A percentile compares a stretch with the other conserved stretches of the same genome.
These are phyloP conservation scores for Helenozyma rhizophorensis DNA, from an alignment of 805 yeast species.

Conservation along the genomic window DNA sequence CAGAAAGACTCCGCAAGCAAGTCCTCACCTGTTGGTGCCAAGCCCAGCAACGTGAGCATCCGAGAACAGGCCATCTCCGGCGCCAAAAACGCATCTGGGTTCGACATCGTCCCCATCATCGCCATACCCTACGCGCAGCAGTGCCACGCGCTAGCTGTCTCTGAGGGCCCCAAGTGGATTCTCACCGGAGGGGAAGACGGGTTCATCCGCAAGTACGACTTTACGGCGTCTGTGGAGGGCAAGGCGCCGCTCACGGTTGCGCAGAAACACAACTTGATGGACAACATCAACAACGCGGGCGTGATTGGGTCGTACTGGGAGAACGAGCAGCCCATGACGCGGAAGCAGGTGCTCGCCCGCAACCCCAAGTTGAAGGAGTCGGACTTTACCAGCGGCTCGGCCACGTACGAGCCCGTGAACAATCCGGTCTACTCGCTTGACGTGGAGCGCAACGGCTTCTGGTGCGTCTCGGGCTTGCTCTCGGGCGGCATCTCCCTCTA, in stretches of 20 bases:
- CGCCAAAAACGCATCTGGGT: constrained; percentile 48
- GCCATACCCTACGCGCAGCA: constrained; percentile 82
- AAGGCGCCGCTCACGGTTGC: constrained; percentile 83
- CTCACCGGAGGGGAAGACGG: constrained; percentile 98
- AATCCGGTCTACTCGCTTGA: constrained; percentile 89
- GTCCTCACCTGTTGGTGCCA: neutral
- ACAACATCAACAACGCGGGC: constrained; percentile 81
- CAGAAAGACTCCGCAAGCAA: neutral
- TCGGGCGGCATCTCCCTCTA: constrained; percentile 87
- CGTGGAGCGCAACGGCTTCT: constrained; percentile 74
- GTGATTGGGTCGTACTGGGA: constrained; percentile 87
- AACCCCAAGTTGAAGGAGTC: constrained; percentile 35
- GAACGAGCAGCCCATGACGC: constrained; percentile 79
- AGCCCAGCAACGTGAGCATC: constrained; percentile 1
- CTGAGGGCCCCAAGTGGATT: constrained; percentile 79
- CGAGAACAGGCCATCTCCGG: constrained; percentile 32
- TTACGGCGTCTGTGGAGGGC: constrained; percentile 80
- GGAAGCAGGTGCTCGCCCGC: constrained; percentile 33
- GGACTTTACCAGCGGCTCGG: constrained; percentile 35
- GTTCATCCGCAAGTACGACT: constrained; percentile 83
- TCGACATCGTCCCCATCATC: constrained; percentile 77
- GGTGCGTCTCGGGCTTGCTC: constrained; percentile 78
- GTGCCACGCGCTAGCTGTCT: constrained; percentile 71
- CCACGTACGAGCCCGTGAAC: constrained; percentile 51
- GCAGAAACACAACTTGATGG: constrained; percentile 85